Percentiles rank a stretch among this genome's conserved stretches.
phyloP scores from a whole-genome alignment of 805 yeast species.

The Spathaspora sp. region DNA sequence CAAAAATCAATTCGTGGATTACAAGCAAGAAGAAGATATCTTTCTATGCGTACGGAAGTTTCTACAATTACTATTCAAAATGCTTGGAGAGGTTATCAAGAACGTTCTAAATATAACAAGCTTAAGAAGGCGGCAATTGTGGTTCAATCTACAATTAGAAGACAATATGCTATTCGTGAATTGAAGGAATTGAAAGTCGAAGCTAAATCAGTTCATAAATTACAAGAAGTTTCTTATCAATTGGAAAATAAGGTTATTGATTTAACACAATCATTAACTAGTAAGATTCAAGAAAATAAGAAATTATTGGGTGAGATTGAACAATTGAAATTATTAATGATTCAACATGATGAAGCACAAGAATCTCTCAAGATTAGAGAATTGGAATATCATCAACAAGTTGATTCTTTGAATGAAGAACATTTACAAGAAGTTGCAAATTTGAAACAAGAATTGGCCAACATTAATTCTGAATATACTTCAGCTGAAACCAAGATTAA shows the following conservation, averaged over 20 bases:
- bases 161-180: constrained; percentile 66
- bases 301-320: constrained; percentile 61
- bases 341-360: constrained; percentile 51
- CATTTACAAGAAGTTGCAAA: constrained; percentile 47
- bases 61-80: constrained; percentile 77
- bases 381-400: constrained; percentile 45
- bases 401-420: constrained; percentile 41
- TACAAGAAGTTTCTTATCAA: constrained; percentile 87
- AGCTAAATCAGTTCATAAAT: constrained; percentile 85
- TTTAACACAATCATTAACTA: constrained; percentile 78
- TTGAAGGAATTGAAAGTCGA: constrained; percentile 66
- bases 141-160: constrained; percentile 76
- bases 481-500: constrained; percentile 57
- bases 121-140: constrained; percentile 56
- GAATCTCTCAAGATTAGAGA: constrained; percentile 55
- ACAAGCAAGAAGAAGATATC: constrained; percentile 49
- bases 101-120: constrained; percentile 49
- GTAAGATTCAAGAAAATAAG: constrained; percentile 80
- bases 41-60: constrained; percentile 46
- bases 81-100: constrained; percentile 62
- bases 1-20: constrained; percentile 52
- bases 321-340: constrained; percentile 40
- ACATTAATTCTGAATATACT: constrained; percentile 54
- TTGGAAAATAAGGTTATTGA: constrained; percentile 97
- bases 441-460: constrained; percentile 53